A percentile compares a stretch with the other conserved stretches of the same genome.
Evolutionary conservation across 2,329 filamentous ascomycete genomes (phyloP).

Genomic region (Hirsutella rhossiliensis): DNA sequence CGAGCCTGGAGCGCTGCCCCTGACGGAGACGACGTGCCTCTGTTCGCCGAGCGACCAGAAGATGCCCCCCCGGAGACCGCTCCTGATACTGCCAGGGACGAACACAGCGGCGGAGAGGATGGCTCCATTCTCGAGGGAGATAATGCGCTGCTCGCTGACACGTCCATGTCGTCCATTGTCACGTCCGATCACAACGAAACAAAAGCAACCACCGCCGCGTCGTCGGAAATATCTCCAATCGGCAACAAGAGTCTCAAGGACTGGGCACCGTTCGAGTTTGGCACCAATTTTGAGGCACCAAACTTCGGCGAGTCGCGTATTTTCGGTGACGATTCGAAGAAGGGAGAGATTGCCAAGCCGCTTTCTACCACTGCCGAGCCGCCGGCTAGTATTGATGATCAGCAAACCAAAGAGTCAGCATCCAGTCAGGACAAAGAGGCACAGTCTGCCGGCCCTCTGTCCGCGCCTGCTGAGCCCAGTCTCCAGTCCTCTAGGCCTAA

Average conservation of each 20-base stretch:
- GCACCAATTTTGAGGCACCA: conserved; percentile 32
- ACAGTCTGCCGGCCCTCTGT: conserved; percentile 8
- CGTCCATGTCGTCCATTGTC: conserved; percentile 40
- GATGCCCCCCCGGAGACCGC: conserved; percentile 1
- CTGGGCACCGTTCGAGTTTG: conserved; percentile 48
- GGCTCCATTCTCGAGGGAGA: conserved; percentile 26
- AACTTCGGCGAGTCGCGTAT: conserved; percentile 40
- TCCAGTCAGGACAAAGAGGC: conserved; percentile 4
- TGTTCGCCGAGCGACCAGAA: conserved; percentile 52
- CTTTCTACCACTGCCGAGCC: conserved; percentile 56
- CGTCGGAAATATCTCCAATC: conserved; percentile 39
- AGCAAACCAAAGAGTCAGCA: conserved; percentile 10
- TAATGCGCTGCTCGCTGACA: conserved; percentile 30
- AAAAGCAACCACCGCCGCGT: conserved; percentile 37
- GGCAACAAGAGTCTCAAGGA: conserved; percentile 31
- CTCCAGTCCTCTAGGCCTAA: conserved; percentile 16
- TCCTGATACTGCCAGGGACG: conserved; percentile 10
- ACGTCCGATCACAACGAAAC: conserved; percentile 42
- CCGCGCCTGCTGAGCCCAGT: conserved; percentile 8
- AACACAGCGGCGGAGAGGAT: conserved; percentile 13
- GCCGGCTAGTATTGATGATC: conserved; percentile 41
- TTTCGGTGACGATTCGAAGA: conserved; percentile 28
- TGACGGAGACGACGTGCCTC: conserved; percentile 61
- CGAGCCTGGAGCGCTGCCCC: conserved; percentile 53
- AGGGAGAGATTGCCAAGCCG: conserved; percentile 36